phyloP scores from a whole-genome alignment of 176 grass and related monocot species.

The Cymbopogon citratus region DNA sequence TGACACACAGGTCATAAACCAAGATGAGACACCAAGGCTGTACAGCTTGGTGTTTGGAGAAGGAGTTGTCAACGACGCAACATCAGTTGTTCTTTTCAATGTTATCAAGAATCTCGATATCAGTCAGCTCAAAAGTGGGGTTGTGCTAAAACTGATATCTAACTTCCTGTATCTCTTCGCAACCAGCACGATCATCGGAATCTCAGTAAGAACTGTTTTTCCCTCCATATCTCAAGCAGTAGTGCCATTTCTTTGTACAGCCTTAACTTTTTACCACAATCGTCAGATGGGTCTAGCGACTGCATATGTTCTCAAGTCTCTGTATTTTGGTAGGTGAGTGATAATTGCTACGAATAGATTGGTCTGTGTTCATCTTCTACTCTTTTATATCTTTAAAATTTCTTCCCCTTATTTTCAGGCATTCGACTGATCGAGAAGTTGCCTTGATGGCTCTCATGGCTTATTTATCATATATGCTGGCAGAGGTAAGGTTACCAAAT shows the following conservation, averaged over 20 bases:
- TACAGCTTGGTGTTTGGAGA: conserved; percentile 97
- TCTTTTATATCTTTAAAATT: neutral
- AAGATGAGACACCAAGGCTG: conserved; percentile 80
- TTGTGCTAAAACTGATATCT: conserved; percentile 42
- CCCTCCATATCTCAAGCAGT: neutral
- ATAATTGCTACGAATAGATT: neutral
- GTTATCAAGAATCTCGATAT: conserved; percentile 72
- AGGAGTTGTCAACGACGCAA: conserved; percentile 91
- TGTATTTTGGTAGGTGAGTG: conserved; percentile 93
- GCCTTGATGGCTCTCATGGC: conserved; percentile 90
- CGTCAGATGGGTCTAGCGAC: conserved; percentile 76
- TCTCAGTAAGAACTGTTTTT: conserved; percentile 51
- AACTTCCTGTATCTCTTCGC: conserved; percentile 85
- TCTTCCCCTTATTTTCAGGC: conserved; percentile 40
- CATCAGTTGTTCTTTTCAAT: conserved; percentile 82
- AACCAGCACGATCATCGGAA: conserved; percentile 70
- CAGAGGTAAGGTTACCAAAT: conserved; percentile 48
- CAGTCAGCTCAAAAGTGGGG: conserved; percentile 41
- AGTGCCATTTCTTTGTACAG: neutral
- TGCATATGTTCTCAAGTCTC: conserved; percentile 75
- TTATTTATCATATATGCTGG: conserved; percentile 89
- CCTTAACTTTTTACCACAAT: neutral
- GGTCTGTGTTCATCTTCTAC: neutral
- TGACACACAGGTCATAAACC: conserved; percentile 65
- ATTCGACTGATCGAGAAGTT: conserved; percentile 88